Base-by-base conservation (phyloP, 257 asterid genomes). In the Solanum ossicruentum region DNA sequence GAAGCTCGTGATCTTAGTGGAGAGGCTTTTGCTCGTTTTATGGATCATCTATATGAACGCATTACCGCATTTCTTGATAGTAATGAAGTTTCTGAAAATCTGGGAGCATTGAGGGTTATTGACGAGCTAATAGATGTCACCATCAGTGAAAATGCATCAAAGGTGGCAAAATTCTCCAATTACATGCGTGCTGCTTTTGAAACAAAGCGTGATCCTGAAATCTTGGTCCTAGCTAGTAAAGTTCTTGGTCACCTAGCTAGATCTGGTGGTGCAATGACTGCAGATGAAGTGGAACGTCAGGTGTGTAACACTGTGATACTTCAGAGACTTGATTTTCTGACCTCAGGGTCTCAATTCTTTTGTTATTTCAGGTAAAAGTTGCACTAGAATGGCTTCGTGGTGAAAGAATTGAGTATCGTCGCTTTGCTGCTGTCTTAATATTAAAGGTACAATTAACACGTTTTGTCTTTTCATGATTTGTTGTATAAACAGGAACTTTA, bases 221-320 rank as follows among this genome's bases (percentile, higher is more conserved):
- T 93, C 73, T 90, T 97, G 90, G 93, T 94, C 82, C 91, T 91
- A 90, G 97, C 98, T 82, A 97, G 99, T 90, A 89, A 86, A 91
- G 99, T 95, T 87, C 89, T 97, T 75, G 98, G 99, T 72, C 99
- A 97, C 91, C 91, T 97, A 83, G 99, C 99, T 81, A 92, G 98
- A 91, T 98, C 98, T 87, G 99, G 99, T 82, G 98, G 99, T 87
- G 98, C 98, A 83, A 95, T 94, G 98, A 94, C 99, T 52, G 98
- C 99, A 15, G 99, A 97, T 92, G 99, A 97, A 92, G 98, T 97
- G 88, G 99, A 97, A 89, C 90, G 92, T 79, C 95, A 95, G 95
- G 99, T 97, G 87, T 49, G 89, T 83, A 78, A 56, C 84, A 69
- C 82, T 82, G 61, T 83, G 60, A 72, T 63, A 47, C 81, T 85